Conservation (phyloP, 306 rosid genomes). For the Inga oerstediana region DNA sequence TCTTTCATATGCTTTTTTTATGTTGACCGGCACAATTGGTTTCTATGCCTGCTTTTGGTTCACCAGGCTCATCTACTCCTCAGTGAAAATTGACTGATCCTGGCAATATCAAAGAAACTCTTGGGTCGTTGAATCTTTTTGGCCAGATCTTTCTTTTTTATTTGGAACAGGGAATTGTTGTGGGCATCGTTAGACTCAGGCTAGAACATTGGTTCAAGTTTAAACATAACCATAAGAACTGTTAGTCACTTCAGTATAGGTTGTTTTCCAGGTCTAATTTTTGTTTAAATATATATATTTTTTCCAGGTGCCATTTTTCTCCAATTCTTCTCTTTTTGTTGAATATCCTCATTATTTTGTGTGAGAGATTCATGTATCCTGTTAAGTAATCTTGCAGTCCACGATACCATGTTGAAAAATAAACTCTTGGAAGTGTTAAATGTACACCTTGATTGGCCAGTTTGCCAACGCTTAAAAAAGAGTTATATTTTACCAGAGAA, state of each 20-base stretch:
- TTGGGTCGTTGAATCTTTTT: constrained; percentile 8
- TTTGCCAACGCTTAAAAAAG: too few species aligned
- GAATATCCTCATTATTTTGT: constrained; percentile 26
- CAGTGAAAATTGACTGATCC: constrained; percentile 67
- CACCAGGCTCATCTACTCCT: constrained; percentile 77
- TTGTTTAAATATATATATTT: neutral
- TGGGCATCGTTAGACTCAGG: constrained; percentile 22
- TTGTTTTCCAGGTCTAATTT: constrained; percentile 21
- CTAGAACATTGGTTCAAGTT: constrained; percentile 38
- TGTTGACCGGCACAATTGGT: constrained; percentile 76
- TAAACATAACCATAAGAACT: constrained; percentile 38
- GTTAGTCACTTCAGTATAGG: constrained; percentile 41
- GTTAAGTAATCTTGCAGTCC: constrained; percentile 31
- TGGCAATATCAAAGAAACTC: constrained; percentile 4
- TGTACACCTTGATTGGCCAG: constrained; percentile 12
- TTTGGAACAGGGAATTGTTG: constrained; percentile 13
- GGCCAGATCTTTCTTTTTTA: constrained; percentile 17
- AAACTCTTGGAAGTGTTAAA: constrained; percentile 19
- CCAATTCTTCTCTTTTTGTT: neutral
- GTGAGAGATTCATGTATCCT: constrained; percentile 32
- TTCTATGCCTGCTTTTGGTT: constrained; percentile 81
- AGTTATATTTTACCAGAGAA: too few species aligned
- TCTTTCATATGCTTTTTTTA: constrained; percentile 64
- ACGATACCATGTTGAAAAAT: constrained; percentile 28
- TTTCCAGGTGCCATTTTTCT: neutral